A percentile compares a stretch with the other conserved stretches of the same genome.
phyloP scores from a whole-genome alignment of 441 rosid species.

The Viola pubescens region DNA sequence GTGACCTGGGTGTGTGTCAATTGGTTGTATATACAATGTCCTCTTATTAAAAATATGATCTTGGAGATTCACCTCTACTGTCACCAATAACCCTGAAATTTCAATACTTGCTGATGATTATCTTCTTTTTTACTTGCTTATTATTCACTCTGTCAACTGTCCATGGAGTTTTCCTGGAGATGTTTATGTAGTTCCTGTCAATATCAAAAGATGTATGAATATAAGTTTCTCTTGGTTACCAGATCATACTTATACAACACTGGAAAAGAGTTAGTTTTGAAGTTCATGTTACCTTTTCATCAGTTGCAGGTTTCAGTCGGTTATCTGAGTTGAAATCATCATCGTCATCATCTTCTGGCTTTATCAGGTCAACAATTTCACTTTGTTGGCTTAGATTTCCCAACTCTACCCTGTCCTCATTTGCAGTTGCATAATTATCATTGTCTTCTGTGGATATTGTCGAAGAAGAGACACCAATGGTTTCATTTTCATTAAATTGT shows the following conservation, averaged over 20 bases:
- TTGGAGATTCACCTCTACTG: constrained; percentile 10
- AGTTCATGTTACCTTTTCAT: constrained; percentile 21
- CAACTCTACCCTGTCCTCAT: not conserved
- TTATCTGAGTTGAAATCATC: too few species aligned
- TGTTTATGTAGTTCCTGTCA: constrained; percentile 14
- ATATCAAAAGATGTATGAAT: constrained; percentile 8
- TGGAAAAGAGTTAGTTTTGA: constrained; percentile 1
- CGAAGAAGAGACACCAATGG: not conserved
- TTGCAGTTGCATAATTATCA: not conserved
- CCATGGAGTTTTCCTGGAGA: constrained; percentile 14
- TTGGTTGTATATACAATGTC: constrained; percentile 2
- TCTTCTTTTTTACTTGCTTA: not conserved
- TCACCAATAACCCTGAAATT: constrained; percentile 8
- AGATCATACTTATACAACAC: not conserved
- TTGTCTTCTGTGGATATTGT: not conserved
- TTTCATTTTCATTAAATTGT: not conserved
- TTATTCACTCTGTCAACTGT: constrained; percentile 1
- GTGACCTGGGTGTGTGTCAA: not conserved
- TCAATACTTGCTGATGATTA: constrained; percentile 10
- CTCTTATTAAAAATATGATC: constrained; percentile 1
- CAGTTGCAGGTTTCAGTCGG: not conserved
- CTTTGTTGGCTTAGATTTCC: not conserved
- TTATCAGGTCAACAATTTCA: not conserved
- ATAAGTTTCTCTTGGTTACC: too few species aligned
- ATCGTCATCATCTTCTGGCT: not conserved